A percentile compares a stretch with the other conserved stretches of the same genome.
Evolutionary conservation across 1,284 basidiomycete species (phyloP).

Genomic region (Malassezia brasiliensis): DNA sequence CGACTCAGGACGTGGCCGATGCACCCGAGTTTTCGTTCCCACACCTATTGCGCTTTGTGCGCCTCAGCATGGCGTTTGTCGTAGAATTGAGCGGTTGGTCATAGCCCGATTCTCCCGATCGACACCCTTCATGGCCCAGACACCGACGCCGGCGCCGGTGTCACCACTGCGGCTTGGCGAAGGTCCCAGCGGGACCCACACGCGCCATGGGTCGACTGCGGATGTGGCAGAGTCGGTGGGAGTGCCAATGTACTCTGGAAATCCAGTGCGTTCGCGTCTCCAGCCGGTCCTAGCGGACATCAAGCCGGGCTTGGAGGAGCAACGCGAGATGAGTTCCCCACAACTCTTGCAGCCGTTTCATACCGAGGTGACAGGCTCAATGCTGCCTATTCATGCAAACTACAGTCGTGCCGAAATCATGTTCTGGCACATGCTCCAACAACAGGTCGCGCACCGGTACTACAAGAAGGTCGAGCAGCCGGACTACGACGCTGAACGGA

Average conservation of each 20-base stretch:
- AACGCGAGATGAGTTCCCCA: neutral
- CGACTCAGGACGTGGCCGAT: constrained; percentile 24
- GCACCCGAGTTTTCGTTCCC: constrained; percentile 34
- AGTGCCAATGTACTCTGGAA: neutral
- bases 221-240: neutral
- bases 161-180: neutral
- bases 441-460: neutral
- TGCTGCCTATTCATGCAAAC: neutral
- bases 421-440: neutral
- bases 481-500: neutral
- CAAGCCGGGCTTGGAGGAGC: neutral
- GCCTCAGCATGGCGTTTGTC: constrained; percentile 32
- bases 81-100: constrained; percentile 40
- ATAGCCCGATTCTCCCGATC: constrained; percentile 5
- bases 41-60: constrained; percentile 39
- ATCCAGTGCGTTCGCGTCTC: neutral
- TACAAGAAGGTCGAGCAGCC: neutral
- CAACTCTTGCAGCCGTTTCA: neutral
- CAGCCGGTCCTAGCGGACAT: neutral
- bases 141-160: neutral
- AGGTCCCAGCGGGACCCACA: too few relatives aligned
- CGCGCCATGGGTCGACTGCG: neutral
- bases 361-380: neutral
- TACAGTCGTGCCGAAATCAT: neutral
- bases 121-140: neutral